phyloP scores from a whole-genome alignment of 2,329 filamentous ascomycete genomes.

The Penicillium frequentans region DNA sequence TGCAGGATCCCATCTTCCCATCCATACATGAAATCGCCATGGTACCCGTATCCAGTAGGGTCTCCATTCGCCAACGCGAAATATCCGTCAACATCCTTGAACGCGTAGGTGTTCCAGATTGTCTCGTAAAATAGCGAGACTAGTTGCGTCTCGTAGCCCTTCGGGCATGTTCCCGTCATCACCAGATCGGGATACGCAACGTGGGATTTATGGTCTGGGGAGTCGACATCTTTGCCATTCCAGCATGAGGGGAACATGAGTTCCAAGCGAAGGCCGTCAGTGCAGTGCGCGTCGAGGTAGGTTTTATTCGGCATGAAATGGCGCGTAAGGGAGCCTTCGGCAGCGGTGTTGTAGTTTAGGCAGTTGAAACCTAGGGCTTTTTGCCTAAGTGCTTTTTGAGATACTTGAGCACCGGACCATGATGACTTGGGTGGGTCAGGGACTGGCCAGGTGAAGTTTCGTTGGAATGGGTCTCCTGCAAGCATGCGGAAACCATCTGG shows the following conservation, averaged over 20 bases:
- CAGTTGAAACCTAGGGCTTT: constrained; percentile 95
- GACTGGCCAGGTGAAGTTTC: constrained; percentile 69
- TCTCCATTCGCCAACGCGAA: constrained; percentile 82
- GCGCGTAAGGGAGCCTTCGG: constrained; percentile 76
- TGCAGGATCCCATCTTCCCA: constrained; percentile 72
- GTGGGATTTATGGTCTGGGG: constrained; percentile 59
- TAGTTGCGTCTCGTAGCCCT: constrained; percentile 65
- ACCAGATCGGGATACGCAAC: constrained; percentile 77
- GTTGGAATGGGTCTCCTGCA: constrained; percentile 67
- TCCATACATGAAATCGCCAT: constrained; percentile 78
- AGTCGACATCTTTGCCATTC: constrained; percentile 67
- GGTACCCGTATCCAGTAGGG: constrained; percentile 69
- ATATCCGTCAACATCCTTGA: constrained; percentile 61
- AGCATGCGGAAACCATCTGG: constrained; percentile 79
- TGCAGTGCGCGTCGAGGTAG: constrained; percentile 77
- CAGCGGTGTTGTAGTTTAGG: constrained; percentile 68
- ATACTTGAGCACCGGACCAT: constrained; percentile 66
- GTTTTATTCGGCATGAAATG: constrained; percentile 78
- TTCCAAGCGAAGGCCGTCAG: constrained; percentile 78
- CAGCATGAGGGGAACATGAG: constrained; percentile 89
- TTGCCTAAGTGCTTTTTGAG: constrained; percentile 70
- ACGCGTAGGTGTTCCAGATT: constrained; percentile 74
- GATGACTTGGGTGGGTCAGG: constrained; percentile 67
- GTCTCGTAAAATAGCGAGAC: constrained; percentile 81
- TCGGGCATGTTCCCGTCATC: constrained; percentile 73